These are phyloP conservation scores for Fusarium torulosum DNA, from an alignment of 2,329 filamentous ascomycete species.

Conservation along the genomic window DNA sequence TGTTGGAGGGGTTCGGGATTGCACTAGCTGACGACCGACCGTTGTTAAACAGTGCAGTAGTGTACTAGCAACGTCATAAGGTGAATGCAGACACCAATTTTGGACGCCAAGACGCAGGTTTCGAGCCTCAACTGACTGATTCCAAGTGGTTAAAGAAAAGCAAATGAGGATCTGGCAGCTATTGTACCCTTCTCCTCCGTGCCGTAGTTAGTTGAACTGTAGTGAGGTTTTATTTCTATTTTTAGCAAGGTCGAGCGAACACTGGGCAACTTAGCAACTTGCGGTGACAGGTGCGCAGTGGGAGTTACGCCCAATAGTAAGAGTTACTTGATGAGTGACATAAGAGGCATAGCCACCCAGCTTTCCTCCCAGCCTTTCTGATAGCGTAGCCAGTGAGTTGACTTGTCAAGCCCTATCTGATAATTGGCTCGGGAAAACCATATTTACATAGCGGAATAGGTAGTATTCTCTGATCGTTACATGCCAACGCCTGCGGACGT, in stretches of 20 bases:
- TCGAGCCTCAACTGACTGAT: conserved; percentile 1
- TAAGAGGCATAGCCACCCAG: too few relatives aligned
- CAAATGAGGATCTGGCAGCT: not conserved
- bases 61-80: conserved; percentile 30
- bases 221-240: too few relatives aligned
- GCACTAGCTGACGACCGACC: conserved; percentile 36
- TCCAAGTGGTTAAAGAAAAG: not conserved
- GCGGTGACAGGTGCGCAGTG: conserved; percentile 45
- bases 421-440: not conserved
- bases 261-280: conserved; percentile 39
- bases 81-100: conserved; percentile 7
- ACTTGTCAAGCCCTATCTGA: not conserved
- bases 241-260: conserved; percentile 34
- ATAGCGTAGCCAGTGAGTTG: not conserved
- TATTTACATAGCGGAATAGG: not conserved
- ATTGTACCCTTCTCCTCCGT: conserved; percentile 15
- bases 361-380: not conserved
- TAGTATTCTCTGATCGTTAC: not conserved
- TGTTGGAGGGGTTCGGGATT: conserved; percentile 32
- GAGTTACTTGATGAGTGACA: conserved; percentile 8
- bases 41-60: conserved; percentile 26
- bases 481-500: conserved; percentile 10
- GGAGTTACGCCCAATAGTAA: conserved; percentile 17
- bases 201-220: conserved; percentile 28
- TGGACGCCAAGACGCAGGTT: conserved; percentile 17